These are phyloP conservation scores for Coffea canephora DNA, from an alignment of 257 asterid genomes.

Conservation along the genomic window DNA sequence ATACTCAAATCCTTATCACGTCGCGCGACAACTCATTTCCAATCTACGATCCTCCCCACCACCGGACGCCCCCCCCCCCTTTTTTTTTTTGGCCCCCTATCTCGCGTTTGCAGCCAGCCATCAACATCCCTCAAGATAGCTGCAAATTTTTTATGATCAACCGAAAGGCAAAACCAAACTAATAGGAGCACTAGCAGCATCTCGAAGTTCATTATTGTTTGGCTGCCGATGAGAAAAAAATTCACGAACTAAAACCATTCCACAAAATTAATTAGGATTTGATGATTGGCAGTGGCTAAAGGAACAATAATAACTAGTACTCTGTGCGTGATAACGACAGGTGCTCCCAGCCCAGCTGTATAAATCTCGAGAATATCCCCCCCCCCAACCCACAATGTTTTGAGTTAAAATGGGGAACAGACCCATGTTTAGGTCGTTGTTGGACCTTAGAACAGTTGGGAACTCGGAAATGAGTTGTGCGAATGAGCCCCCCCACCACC, in stretches of 20 bases:
- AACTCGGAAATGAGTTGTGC: neutral
- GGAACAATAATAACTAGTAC: neutral
- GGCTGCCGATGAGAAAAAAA: neutral
- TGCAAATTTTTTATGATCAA: neutral
- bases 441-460: conserved; percentile 26
- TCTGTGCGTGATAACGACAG: conserved; percentile 27
- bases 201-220: no score
- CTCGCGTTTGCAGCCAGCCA: neutral
- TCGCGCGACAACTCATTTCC: conserved; percentile 8
- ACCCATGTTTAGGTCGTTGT: conserved; percentile 44
- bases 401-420: conserved; percentile 34
- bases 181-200: no score
- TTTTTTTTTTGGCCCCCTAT: no score
- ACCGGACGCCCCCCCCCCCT: conserved; percentile 6
- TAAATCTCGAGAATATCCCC: conserved; percentile 21
- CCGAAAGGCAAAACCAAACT: neutral
- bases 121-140: neutral
- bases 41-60: conserved; percentile 2
- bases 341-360: conserved; percentile 4
- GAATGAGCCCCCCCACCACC: neutral
- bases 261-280: neutral
- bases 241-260: no score
- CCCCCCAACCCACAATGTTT: conserved; percentile 7
- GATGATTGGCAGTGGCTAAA: neutral
- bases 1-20: conserved; percentile 8